Percentiles rank a stretch among this genome's conserved stretches.
These are phyloP conservation scores for Kwoniella heveanensis DNA, from an alignment of 768 basidiomycete genomes.

Conservation along the genomic window DNA sequence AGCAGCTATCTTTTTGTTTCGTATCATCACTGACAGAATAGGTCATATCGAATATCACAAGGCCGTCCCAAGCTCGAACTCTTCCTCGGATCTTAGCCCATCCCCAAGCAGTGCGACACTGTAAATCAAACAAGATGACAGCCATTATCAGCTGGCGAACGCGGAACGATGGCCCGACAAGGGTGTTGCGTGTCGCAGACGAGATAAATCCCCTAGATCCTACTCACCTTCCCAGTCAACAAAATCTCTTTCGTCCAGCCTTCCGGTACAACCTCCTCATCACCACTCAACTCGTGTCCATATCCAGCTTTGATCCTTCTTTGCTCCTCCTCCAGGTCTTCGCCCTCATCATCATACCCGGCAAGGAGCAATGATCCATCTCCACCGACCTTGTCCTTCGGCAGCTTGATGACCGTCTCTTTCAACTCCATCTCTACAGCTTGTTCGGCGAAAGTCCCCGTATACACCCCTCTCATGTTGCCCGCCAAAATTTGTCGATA, in stretches of 20 bases:
- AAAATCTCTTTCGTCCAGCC: conserved; percentile 56
- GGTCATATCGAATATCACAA: conserved; percentile 41
- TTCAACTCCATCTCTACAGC: conserved; percentile 41
- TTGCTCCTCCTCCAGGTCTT: conserved; percentile 30
- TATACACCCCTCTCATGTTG: conserved; percentile 48
- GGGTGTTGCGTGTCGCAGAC: too few species aligned
- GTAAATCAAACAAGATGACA: neutral
- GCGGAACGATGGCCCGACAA: too few species aligned
- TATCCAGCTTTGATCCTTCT: conserved; percentile 37
- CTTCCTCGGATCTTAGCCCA: conserved; percentile 44
- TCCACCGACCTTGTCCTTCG: conserved; percentile 47
- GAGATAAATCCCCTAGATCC: neutral
- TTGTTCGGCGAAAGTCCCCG: conserved; percentile 48
- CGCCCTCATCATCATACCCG: conserved; percentile 35
- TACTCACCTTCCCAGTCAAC: conserved; percentile 39
- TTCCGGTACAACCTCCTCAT: conserved; percentile 40
- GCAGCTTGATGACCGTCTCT: conserved; percentile 49
- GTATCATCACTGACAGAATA: conserved; percentile 45
- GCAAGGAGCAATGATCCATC: conserved; percentile 42
- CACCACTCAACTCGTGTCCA: conserved; percentile 41
- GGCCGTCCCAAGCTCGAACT: conserved; percentile 53
- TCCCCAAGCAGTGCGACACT: conserved; percentile 47
- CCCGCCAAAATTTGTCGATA: conserved; percentile 48
- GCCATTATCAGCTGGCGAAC: neutral
- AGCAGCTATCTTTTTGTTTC: too few species aligned